Evolutionary conservation across 2,329 filamentous ascomycete genomes (phyloP), one percentile per base, ranked within the genome.

Genomic region (Lasiodiplodia sp.): DNA sequence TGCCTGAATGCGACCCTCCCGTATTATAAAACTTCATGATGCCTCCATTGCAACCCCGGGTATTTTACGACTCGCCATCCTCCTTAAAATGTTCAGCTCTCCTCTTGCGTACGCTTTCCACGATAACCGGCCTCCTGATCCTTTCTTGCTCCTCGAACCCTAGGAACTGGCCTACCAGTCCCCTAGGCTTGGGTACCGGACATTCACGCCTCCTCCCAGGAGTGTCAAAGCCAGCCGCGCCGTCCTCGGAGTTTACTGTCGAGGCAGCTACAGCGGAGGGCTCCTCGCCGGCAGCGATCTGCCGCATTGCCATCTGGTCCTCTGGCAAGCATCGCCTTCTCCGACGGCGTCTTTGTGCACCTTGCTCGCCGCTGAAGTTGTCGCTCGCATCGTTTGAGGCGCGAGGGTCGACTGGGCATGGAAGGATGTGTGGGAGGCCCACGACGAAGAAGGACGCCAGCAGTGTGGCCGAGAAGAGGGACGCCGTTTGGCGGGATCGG

Each of bases 381-480:
- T 72, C 74, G 40, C 74, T 69, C 34, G 78, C 76, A 66, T 79
- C 75, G 73, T 93, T 91, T 74, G 91, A 91, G 40, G 90, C 88
- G 72, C 92, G 87, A 2, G 92, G 92, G 56, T 83, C 82, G 34
- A 93, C 92, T 1, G 96, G 96, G 78, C 96, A 99, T 1, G 96
- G 96, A 21, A 99, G 87, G 37, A 96, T 78, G 79, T 99, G 96
- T 25, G 96, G 96, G 55, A 97, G 85, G 37, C 89, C 93, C 66
- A 99, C 96, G 71, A 99, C 94, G 71, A 97, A 87, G 80, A 99
- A 97, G 73, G 92, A 96, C 38, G 94, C 90, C 71, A 92, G 86
- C 67, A 98, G 87, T 1, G 95, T 98, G n/a, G 92, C 93, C 63
- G 93, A 94, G 83, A 99, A 99, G 70, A 99, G 90, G 56, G 94